phyloP scores from a whole-genome alignment of 306 rosid genomes.

The Elaeagnus macrophylla region DNA sequence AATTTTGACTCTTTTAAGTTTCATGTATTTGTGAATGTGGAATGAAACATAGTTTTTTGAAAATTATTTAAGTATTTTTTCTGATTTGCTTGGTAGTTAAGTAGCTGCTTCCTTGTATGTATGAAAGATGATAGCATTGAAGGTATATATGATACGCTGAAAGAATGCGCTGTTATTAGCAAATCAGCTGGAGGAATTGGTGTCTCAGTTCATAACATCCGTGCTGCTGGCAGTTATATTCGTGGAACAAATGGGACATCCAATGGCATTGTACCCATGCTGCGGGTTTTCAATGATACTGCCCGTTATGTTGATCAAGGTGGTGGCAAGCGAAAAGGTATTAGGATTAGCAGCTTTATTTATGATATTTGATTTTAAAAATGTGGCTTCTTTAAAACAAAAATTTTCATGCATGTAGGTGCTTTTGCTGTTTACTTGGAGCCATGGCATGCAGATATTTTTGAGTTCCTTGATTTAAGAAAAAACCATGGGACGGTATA shows the following conservation, averaged over 20 bases:
- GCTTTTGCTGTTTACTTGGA: conserved; percentile 95
- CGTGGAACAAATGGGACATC: conserved; percentile 96
- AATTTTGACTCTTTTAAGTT: neutral
- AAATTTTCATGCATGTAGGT: conserved; percentile 42
- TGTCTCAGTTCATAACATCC: conserved; percentile 72
- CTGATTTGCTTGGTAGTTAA: conserved; percentile 57
- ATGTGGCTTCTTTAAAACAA: neutral
- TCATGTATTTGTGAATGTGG: neutral
- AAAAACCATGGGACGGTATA: conserved; percentile 90
- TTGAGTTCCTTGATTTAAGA: conserved; percentile 71
- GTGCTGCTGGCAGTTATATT: conserved; percentile 87
- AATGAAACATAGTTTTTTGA: too few relatives aligned
- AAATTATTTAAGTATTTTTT: too few relatives aligned
- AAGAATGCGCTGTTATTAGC: conserved; percentile 96
- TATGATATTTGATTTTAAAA: too few relatives aligned
- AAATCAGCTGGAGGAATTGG: conserved; percentile 99
- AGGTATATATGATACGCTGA: conserved; percentile 85
- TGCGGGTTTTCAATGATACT: conserved; percentile 83
- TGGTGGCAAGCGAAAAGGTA: conserved; percentile 99
- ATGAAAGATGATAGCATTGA: conserved; percentile 95
- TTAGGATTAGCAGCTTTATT: too few relatives aligned
- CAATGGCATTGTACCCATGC: conserved; percentile 87
- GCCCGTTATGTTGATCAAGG: conserved; percentile 99
- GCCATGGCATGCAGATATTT: conserved; percentile 97
- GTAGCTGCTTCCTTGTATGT: conserved; percentile 91